Evolutionary conservation across 805 yeast species (phyloP), one percentile per base, ranked within the genome.

Genomic region (Schwanniomyces sp.): DNA sequence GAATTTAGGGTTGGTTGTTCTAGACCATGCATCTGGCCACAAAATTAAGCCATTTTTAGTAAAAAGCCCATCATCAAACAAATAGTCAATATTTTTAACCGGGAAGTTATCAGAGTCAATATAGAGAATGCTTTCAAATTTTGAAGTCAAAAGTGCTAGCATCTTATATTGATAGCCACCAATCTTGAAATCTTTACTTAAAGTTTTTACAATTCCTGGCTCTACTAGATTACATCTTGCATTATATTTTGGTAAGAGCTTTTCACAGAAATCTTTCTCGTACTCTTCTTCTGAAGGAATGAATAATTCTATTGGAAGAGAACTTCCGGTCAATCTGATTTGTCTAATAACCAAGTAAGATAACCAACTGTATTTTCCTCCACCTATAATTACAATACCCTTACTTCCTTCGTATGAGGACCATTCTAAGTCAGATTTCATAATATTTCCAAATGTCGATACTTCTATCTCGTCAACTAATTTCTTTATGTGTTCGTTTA

Each of bases 1-100:
- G 56, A 63, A 81, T 41, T 67, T 69, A 17, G 89, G 89, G 51
- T 79, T 74, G 7, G 88, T 82, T 5, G 88, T 81, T 61, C 89
- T 70, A 2, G 84, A 74, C 89, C 89, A 84, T 30, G 80, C 79
- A 63, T 84, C 88, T 3, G 89, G 89, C 88, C 89, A 84, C 7
- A 82, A 49, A 8, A 83, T 67, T 45, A 84, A 58, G 0, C 80
- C 77, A 14, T 65, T 64, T 8, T 48, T 84, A 81, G 60, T 54
- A 63, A 67, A 83, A 7, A 71, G 65, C 10, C 68, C 59, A 29
- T 80, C 72, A 1, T 62, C 60, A 45, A 84, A 78, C 37, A 84
- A 66, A 43, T 66, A 64, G 44, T 79, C 81, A 14, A 75, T 63
- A 55, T 69, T 65, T 34, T 51, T 57, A 12, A 72, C 61, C 2